Percentiles rank a stretch among this genome's conserved stretches.
Conservation (phyloP, 2,329 filamentous ascomycete genomes). For the Alternaria rosae region DNA sequence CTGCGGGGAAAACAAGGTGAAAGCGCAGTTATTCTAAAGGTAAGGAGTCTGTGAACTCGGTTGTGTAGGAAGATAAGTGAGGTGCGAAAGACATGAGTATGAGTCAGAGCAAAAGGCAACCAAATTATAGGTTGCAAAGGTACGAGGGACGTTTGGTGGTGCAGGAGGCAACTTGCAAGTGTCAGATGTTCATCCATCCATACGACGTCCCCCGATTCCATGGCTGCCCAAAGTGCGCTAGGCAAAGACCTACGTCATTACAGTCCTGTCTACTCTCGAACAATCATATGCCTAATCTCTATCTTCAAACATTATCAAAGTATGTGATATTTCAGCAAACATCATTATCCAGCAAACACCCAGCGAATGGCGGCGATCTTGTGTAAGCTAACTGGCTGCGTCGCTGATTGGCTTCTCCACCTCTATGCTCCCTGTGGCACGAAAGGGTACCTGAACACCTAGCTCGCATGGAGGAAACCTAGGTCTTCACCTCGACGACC, state of each 20-base stretch:
- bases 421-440: neutral
- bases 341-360: neutral
- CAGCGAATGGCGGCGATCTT: neutral
- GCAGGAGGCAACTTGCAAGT: constrained; percentile 12
- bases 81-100: constrained; percentile 45
- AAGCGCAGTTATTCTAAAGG: constrained; percentile 43
- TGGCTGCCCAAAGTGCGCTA: constrained; percentile 25
- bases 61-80: constrained; percentile 32
- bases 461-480: neutral
- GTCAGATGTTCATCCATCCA: constrained; percentile 12
- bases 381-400: neutral
- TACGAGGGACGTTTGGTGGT: constrained; percentile 12
- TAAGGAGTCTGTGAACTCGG: constrained; percentile 40
- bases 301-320: neutral
- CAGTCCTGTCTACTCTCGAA: neutral
- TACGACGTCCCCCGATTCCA: constrained; percentile 16
- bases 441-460: neutral
- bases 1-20: constrained; percentile 34
- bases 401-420: constrained; percentile 6
- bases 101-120: constrained; percentile 36
- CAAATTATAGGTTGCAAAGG: constrained; percentile 6
- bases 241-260: constrained; percentile 23
- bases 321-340: neutral
- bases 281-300: neutral
- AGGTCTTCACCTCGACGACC: neutral